phyloP scores from a whole-genome alignment of 306 rosid genomes.

The Vicia sativa region DNA sequence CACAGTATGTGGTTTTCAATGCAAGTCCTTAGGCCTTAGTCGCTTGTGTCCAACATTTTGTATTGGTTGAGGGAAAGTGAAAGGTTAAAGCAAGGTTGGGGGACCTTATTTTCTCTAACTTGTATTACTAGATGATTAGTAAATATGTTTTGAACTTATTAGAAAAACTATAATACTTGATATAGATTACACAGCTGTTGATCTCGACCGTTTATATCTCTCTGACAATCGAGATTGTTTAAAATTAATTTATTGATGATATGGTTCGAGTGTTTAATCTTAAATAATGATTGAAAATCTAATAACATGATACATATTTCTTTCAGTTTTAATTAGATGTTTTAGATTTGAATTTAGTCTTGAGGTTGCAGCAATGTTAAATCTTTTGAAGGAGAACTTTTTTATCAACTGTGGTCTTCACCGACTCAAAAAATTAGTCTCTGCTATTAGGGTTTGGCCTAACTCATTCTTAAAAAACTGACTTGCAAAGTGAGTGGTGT shows the following conservation, averaged over 20 bases:
- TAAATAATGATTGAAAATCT: background rate
- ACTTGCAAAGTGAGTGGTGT: too few relatives aligned
- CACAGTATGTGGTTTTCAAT: slow-evolving; percentile 13
- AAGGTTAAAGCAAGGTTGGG: slow-evolving; percentile 2
- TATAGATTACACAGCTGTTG: background rate
- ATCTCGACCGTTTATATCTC: background rate
- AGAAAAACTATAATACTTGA: slow-evolving; percentile 16
- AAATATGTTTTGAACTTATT: background rate
- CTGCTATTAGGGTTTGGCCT: too few relatives aligned
- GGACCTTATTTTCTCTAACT: slow-evolving; percentile 12
- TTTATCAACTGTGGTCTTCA: too few relatives aligned
- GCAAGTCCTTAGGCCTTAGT: slow-evolving; percentile 31
- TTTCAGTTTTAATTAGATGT: too few relatives aligned
- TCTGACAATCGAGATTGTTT: background rate
- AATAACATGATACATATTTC: too few relatives aligned
- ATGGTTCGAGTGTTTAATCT: background rate
- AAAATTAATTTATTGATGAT: background rate
- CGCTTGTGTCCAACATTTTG: slow-evolving; percentile 44
- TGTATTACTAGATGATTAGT: slow-evolving; percentile 10
- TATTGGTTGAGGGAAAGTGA: slow-evolving; percentile 33
- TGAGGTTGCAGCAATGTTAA: too few relatives aligned
- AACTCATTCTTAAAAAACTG: too few relatives aligned
- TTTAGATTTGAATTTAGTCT: too few relatives aligned
- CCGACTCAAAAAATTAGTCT: too few relatives aligned
- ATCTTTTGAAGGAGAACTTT: too few relatives aligned